Evolutionary conservation across 2,329 filamentous ascomycete species (phyloP).

Genomic region (Dactylellina sp.): DNA sequence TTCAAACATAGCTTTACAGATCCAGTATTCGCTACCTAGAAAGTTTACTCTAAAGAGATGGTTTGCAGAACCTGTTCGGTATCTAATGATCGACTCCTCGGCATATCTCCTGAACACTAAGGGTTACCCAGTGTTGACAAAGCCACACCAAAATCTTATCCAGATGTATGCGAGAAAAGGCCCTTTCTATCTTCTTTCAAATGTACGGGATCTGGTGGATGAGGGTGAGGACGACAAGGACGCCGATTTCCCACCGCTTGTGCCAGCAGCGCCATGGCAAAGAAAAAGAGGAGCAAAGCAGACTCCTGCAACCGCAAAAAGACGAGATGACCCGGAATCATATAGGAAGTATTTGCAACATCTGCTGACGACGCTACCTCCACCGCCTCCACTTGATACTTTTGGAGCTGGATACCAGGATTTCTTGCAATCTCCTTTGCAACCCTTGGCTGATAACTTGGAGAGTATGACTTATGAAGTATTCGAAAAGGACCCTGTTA

Average conservation of each 20-base stretch:
- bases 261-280: conserved; percentile 10
- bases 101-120: conserved; percentile 73
- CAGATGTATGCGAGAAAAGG: conserved; percentile 75
- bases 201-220: conserved; percentile 64
- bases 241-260: conserved; percentile 61
- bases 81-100: conserved; percentile 69
- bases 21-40: conserved; percentile 45
- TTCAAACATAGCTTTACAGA: conserved; percentile 67
- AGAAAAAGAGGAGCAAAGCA: conserved; percentile 28
- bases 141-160: conserved; percentile 72
- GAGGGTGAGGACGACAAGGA: conserved; percentile 63
- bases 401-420: conserved; percentile 85
- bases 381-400: conserved; percentile 72
- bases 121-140: conserved; percentile 73
- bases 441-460: conserved; percentile 93
- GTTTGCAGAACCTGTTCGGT: conserved; percentile 76
- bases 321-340: conserved; percentile 70
- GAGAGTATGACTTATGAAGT: conserved; percentile 98
- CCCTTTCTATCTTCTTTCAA: conserved; percentile 73
- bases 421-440: conserved; percentile 92
- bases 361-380: conserved; percentile 82
- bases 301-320: conserved; percentile 61
- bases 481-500: conserved; percentile 97
- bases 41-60: conserved; percentile 72
- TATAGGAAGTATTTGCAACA: conserved; percentile 86